Percentiles rank a stretch among this genome's conserved stretches.
phyloP scores from a whole-genome alignment of 2,329 filamentous ascomycete species.

The Alternaria sp. region DNA sequence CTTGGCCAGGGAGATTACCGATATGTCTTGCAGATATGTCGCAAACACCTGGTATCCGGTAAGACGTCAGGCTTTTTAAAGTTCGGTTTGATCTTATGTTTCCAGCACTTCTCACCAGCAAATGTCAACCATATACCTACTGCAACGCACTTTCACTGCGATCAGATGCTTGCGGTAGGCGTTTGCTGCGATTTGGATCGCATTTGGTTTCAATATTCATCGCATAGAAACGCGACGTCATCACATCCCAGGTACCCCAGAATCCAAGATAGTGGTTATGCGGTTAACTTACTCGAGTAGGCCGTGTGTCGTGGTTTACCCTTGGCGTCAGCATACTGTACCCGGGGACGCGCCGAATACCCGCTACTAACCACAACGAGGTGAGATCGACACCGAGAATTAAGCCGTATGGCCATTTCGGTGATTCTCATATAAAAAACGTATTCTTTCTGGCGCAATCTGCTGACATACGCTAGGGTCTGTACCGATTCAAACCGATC shows the following conservation, averaged over 20 bases:
- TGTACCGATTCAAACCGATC: neutral
- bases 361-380: neutral
- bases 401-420: neutral
- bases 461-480: neutral
- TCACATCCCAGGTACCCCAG: neutral
- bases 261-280: neutral
- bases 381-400: neutral
- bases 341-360: neutral
- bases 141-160: neutral
- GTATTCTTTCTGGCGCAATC: neutral
- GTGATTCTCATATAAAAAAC: neutral
- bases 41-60: neutral
- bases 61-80: neutral
- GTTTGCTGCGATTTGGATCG: neutral
- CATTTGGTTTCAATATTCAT: neutral
- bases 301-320: neutral
- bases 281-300: neutral
- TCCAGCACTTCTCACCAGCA: neutral
- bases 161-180: neutral
- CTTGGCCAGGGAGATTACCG: neutral
- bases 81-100: neutral
- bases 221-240: neutral
- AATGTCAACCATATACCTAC: neutral
- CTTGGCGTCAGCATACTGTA: constrained; percentile 1
- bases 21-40: constrained; percentile 1